These are phyloP conservation scores for Fusarium odoratissimum DNA, from an alignment of 2,329 filamentous ascomycete genomes.

Conservation along the genomic window DNA sequence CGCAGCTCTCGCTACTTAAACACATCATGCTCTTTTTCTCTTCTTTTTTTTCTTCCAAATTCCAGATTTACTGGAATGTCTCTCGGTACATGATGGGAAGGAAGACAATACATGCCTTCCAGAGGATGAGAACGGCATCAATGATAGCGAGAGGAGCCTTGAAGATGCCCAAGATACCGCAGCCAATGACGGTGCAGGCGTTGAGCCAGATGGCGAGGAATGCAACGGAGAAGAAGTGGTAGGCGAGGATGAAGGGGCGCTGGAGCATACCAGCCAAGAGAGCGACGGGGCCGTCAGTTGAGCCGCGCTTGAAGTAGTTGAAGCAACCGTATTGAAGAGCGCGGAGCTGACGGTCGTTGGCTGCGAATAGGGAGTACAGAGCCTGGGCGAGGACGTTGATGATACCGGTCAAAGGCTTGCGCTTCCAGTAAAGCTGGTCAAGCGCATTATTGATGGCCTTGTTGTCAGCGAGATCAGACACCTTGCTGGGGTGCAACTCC, in stretches of 20 bases:
- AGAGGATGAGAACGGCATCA: conserved; percentile 77
- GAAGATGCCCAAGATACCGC: conserved; percentile 54
- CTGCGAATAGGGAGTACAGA: conserved; percentile 90
- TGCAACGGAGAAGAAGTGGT: conserved; percentile 95
- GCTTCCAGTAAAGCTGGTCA: conserved; percentile 83
- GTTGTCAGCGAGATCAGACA: conserved; percentile 77
- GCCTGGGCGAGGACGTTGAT: conserved; percentile 99
- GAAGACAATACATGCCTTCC: conserved; percentile 84
- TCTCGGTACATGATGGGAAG: conserved; percentile 83
- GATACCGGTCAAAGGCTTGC: conserved; percentile 84
- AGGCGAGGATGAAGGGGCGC: conserved; percentile 80
- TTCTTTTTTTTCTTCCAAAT: background rate
- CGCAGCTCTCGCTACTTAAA: conserved; percentile 33
- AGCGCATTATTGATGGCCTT: conserved; percentile 75
- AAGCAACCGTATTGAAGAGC: conserved; percentile 93
- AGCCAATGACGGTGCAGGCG: conserved; percentile 53
- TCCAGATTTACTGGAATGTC: conserved; percentile 47
- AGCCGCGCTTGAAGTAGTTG: conserved; percentile 84
- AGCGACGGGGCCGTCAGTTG: conserved; percentile 81
- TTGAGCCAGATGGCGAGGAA: conserved; percentile 84
- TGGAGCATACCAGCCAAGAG: conserved; percentile 85
- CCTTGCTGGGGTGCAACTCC: conserved; percentile 74
- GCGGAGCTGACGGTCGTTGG: conserved; percentile 79
- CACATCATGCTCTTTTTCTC: background rate
- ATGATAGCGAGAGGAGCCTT: conserved; percentile 70